phyloP scores from a whole-genome alignment of 345 rosid genomes.

The Citrus trifoliata region DNA sequence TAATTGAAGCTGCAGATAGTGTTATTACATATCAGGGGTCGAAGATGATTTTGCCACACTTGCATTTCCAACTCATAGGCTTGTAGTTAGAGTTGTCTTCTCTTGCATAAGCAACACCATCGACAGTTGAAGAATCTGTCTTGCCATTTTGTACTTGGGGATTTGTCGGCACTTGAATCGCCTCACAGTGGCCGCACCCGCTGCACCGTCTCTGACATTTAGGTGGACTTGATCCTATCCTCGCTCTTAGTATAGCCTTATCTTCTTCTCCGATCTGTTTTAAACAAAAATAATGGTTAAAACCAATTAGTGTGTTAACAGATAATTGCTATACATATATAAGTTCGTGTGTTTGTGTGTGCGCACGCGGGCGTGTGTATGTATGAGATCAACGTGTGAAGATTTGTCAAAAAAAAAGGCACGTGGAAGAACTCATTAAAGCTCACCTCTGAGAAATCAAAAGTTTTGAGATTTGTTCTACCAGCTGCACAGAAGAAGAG shows the following conservation, averaged over 20 bases:
- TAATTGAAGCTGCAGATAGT: not conserved
- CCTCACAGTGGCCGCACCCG: constrained; percentile 75
- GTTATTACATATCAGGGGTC: constrained; percentile 46
- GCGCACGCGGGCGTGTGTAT: no score
- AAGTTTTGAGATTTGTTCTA: constrained; percentile 43
- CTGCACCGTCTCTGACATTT: constrained; percentile 81
- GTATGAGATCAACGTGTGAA: no score
- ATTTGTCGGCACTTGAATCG: constrained; percentile 86
- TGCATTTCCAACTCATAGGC: constrained; percentile 98
- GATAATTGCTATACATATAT: not conserved
- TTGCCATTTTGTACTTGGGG: constrained; percentile 42
- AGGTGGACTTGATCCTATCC: constrained; percentile 91
- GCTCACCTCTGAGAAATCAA: constrained; percentile 37
- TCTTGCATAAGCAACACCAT: constrained; percentile 41
- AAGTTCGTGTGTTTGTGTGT: no score
- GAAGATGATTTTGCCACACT: constrained; percentile 85
- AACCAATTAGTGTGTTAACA: no score
- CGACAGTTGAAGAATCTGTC: constrained; percentile 19
- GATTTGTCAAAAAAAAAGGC: no score
- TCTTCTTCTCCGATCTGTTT: constrained; percentile 30
- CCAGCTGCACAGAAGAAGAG: constrained; percentile 33
- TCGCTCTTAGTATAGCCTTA: constrained; percentile 43
- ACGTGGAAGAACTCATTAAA: no score
- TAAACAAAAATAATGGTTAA: not conserved
- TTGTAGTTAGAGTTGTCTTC: constrained; percentile 71